Evolutionary conservation across 1,284 basidiomycete species (phyloP).

Genomic region (Xerocomus nothofagi): DNA sequence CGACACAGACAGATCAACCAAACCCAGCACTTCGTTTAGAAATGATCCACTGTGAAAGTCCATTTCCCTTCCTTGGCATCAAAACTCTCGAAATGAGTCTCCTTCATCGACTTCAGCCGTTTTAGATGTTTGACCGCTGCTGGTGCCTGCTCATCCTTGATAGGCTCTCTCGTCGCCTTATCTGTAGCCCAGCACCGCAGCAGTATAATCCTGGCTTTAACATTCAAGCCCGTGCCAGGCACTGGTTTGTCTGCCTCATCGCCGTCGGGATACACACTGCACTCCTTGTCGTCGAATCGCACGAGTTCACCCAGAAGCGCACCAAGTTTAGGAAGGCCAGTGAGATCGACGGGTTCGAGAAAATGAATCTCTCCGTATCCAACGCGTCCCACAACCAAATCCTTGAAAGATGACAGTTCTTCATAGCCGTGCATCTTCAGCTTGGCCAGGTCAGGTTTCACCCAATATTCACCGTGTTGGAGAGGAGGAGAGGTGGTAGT

Average conservation of each 20-base stretch:
- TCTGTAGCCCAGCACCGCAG: constrained; percentile 88
- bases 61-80: constrained; percentile 83
- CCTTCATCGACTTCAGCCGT: constrained; percentile 81
- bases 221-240: constrained; percentile 87
- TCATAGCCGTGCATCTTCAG: constrained; percentile 72
- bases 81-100: constrained; percentile 85
- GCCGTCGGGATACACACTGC: constrained; percentile 90
- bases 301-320: constrained; percentile 87
- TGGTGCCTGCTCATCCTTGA: constrained; percentile 83
- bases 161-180: constrained; percentile 88
- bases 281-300: constrained; percentile 89
- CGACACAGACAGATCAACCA: background rate
- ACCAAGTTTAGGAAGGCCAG: constrained; percentile 77
- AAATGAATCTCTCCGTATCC: constrained; percentile 93
- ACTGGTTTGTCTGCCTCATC: constrained; percentile 79
- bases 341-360: constrained; percentile 90
- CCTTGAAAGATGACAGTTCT: constrained; percentile 67
- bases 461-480: constrained; percentile 89
- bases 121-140: constrained; percentile 77
- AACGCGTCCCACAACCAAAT: constrained; percentile 85
- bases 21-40: constrained; percentile 43
- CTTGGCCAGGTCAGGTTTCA: constrained; percentile 71
- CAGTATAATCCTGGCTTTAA: constrained; percentile 79
- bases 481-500: constrained; percentile 41
- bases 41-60: constrained; percentile 94